Conservation (phyloP, 2,329 filamentous ascomycete genomes). For the Lachnellula cervina region DNA sequence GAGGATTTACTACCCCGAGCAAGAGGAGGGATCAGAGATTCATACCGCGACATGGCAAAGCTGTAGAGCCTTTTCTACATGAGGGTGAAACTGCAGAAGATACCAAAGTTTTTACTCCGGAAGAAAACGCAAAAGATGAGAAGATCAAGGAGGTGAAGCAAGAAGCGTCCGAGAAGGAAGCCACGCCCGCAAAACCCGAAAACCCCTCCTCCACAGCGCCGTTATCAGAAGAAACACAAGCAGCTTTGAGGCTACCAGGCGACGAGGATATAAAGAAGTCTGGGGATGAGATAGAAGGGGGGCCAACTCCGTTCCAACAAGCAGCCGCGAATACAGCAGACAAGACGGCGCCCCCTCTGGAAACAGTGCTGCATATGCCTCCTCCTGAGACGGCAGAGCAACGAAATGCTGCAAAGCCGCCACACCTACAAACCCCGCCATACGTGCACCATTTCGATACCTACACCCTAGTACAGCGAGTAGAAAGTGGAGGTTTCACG, state of each 20-base stretch:
- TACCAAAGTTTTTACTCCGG: slow-evolving; percentile 12
- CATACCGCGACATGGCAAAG: slow-evolving; percentile 55
- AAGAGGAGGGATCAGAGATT: slow-evolving; percentile 39
- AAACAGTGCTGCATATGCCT: slow-evolving; percentile 46
- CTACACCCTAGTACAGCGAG: slow-evolving; percentile 78
- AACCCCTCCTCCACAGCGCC: slow-evolving; percentile 17
- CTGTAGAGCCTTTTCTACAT: slow-evolving; percentile 47
- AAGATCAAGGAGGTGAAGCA: slow-evolving; percentile 7
- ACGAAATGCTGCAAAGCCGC: slow-evolving; percentile 45
- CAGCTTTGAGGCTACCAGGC: slow-evolving; percentile 20
- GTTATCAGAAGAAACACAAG: slow-evolving; percentile 25
- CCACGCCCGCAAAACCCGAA: not conserved
- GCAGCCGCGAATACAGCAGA: slow-evolving; percentile 32
- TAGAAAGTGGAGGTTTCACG: slow-evolving; percentile 67
- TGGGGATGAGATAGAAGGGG: slow-evolving; percentile 1
- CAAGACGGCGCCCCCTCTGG: slow-evolving; percentile 37
- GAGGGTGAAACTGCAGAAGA: slow-evolving; percentile 27
- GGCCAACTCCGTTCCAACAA: slow-evolving; percentile 17
- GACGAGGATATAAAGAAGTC: slow-evolving; percentile 8
- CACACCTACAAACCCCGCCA: slow-evolving; percentile 66
- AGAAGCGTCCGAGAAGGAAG: slow-evolving; percentile 5
- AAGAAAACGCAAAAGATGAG: slow-evolving; percentile 9
- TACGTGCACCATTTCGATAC: slow-evolving; percentile 98
- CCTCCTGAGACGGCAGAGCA: slow-evolving; percentile 36
- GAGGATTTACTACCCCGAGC: slow-evolving; percentile 36